A percentile compares a stretch with the other conserved stretches of the same genome.
Conservation (phyloP, 805 yeast species). For the Candida nemodendra region DNA sequence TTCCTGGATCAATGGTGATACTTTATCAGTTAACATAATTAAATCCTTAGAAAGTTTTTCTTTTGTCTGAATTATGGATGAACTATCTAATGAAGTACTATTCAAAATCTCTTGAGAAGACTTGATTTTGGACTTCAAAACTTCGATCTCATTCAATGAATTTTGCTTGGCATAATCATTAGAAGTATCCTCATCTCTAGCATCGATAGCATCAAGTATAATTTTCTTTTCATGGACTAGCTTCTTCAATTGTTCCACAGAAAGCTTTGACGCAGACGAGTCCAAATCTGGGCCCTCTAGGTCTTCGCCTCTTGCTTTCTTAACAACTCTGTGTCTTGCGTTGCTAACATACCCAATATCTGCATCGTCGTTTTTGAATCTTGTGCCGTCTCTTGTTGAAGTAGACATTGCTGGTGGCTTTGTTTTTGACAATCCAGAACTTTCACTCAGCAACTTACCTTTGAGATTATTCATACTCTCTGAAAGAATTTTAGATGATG, state of each 20-base stretch:
- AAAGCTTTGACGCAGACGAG: conserved; percentile 31
- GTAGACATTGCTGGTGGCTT: conserved; percentile 23
- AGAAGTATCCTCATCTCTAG: conserved; percentile 52
- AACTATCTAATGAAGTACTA: conserved; percentile 21
- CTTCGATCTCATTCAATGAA: conserved; percentile 57
- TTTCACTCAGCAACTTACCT: conserved; percentile 49
- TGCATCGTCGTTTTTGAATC: conserved; percentile 74
- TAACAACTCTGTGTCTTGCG: conserved; percentile 54
- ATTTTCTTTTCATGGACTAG: conserved; percentile 70
- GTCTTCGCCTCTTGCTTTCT: conserved; percentile 31
- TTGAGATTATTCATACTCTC: conserved; percentile 72
- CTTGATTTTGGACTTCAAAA: conserved; percentile 59
- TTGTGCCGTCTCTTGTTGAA: conserved; percentile 46
- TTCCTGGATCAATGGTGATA: conserved; percentile 66
- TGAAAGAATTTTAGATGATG: conserved; percentile 72
- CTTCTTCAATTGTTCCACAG: conserved; percentile 58
- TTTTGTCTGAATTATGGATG: conserved; percentile 44
- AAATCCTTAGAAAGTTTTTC: conserved; percentile 56
- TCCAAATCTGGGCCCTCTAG: conserved; percentile 14
- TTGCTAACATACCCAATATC: conserved; percentile 56
- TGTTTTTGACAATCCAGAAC: conserved; percentile 26
- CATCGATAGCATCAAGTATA: conserved; percentile 66
- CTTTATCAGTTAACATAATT: conserved; percentile 61
- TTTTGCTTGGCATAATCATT: conserved; percentile 30
- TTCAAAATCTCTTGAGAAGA: conserved; percentile 42